A percentile compares a stretch with the other conserved stretches of the same genome.
Conservation (phyloP, 768 basidiomycete species). For the Sutorius australiensis region DNA sequence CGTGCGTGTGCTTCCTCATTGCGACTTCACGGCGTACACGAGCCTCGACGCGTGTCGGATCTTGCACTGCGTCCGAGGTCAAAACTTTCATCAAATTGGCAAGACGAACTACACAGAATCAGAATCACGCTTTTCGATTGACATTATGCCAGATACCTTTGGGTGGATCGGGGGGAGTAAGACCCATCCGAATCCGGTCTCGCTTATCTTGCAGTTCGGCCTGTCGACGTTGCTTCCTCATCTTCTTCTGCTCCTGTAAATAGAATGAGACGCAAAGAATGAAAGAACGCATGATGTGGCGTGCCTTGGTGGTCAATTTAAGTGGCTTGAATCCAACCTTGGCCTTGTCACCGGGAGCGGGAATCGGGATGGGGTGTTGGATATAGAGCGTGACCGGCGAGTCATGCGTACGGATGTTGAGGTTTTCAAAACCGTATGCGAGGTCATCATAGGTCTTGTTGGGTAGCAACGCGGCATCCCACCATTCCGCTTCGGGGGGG, state of each 20-base stretch:
- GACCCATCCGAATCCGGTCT: constrained; percentile 93
- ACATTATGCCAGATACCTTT: constrained; percentile 58
- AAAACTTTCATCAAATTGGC: constrained; percentile 97
- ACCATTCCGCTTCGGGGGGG: constrained; percentile 94
- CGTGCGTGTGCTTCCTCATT: constrained; percentile 82
- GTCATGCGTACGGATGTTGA: constrained; percentile 62
- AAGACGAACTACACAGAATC: constrained; percentile 63
- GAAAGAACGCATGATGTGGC: not conserved
- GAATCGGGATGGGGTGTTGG: constrained; percentile 96
- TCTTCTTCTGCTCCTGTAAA: constrained; percentile 87
- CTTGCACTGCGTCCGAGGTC: constrained; percentile 94
- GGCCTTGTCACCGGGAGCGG: constrained; percentile 83
- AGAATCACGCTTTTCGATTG: not conserved
- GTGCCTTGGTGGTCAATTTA: constrained; percentile 86
- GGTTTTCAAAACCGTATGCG: constrained; percentile 46
- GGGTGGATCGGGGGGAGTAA: constrained; percentile 90
- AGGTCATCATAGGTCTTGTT: constrained; percentile 79
- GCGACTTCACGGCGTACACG: constrained; percentile 92
- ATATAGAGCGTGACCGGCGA: constrained; percentile 88
- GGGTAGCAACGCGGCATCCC: constrained; percentile 86
- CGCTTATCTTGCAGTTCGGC: constrained; percentile 91
- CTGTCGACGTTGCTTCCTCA: constrained; percentile 84
- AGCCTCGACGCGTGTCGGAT: constrained; percentile 96
- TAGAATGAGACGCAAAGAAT: not conserved
- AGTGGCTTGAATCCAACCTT: constrained; percentile 75